Evolutionary conservation across 2,329 filamentous ascomycete genomes (phyloP).

Genomic region (Colletotrichum phormii): DNA sequence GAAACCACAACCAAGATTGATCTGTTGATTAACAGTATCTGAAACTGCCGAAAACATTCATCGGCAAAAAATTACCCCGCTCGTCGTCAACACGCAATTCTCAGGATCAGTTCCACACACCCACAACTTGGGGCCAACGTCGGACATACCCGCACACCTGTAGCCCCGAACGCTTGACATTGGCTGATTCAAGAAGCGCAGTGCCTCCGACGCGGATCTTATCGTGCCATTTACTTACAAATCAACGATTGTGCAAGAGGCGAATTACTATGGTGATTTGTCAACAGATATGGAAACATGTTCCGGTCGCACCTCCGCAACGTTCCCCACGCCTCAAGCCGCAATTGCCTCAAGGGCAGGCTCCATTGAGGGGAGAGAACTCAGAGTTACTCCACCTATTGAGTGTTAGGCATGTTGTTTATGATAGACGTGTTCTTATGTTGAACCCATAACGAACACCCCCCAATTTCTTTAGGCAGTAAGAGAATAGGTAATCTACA

Average conservation of each 20-base stretch:
- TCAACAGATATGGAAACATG: background rate
- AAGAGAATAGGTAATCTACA: too few relatives aligned
- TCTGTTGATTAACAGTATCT: background rate
- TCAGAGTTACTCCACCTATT: too few relatives aligned
- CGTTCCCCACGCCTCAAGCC: background rate
- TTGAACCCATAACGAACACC: too few relatives aligned
- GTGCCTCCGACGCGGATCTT: background rate
- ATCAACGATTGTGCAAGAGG: conserved; percentile 5
- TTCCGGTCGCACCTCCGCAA: background rate
- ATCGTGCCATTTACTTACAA: conserved; percentile 29
- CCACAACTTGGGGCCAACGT: conserved; percentile 7
- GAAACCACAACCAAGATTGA: background rate
- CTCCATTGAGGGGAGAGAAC: background rate
- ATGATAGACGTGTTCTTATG: too few relatives aligned
- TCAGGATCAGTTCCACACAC: conserved; percentile 20
- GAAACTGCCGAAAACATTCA: background rate
- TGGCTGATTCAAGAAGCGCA: background rate
- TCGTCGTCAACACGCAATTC: conserved; percentile 5
- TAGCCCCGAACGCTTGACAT: background rate
- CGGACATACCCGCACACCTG: background rate
- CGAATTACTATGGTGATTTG: background rate
- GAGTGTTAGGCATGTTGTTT: too few relatives aligned
- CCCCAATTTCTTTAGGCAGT: too few relatives aligned
- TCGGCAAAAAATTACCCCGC: conserved; percentile 25
- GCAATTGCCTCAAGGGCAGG: too few relatives aligned